These are phyloP conservation scores for Diaporthe capsici DNA, from an alignment of 2,329 filamentous ascomycete species.

Conservation along the genomic window DNA sequence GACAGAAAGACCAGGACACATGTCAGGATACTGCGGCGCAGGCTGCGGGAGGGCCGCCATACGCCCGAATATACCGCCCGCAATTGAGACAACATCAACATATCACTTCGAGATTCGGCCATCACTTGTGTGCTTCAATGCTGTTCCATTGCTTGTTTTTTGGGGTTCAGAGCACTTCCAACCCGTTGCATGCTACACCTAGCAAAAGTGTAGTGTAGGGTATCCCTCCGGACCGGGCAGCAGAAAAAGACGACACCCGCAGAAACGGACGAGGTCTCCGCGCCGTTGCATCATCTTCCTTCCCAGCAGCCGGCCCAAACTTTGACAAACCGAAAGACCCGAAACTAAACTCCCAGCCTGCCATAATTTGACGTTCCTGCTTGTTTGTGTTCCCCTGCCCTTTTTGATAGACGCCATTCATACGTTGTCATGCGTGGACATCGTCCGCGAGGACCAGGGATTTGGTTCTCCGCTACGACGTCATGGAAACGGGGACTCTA, in stretches of 20 bases:
- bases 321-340: conserved; percentile 46
- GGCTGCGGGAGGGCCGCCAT: background rate
- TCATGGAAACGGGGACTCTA: conserved; percentile 45
- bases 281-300: conserved; percentile 44
- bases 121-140: conserved; percentile 43
- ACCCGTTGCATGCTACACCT: conserved; percentile 52
- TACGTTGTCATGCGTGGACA: conserved; percentile 37
- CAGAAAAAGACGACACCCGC: conserved; percentile 27
- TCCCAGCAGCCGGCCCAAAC: conserved; percentile 44
- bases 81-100: background rate
- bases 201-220: conserved; percentile 43
- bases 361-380: conserved; percentile 35
- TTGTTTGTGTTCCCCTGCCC: conserved; percentile 39
- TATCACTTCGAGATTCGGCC: background rate
- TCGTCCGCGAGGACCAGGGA: conserved; percentile 19
- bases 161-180: conserved; percentile 53
- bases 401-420: conserved; percentile 34
- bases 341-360: conserved; percentile 45
- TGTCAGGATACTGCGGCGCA: background rate
- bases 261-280: conserved; percentile 6
- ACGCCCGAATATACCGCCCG: background rate
- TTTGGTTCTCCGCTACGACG: conserved; percentile 30
- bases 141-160: conserved; percentile 49
- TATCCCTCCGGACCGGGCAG: conserved; percentile 37
- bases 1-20: background rate